Percentiles rank a stretch among this genome's conserved stretches.
These are phyloP conservation scores for Solanum sitiens DNA, from an alignment of 257 asterid genomes.

Conservation along the genomic window DNA sequence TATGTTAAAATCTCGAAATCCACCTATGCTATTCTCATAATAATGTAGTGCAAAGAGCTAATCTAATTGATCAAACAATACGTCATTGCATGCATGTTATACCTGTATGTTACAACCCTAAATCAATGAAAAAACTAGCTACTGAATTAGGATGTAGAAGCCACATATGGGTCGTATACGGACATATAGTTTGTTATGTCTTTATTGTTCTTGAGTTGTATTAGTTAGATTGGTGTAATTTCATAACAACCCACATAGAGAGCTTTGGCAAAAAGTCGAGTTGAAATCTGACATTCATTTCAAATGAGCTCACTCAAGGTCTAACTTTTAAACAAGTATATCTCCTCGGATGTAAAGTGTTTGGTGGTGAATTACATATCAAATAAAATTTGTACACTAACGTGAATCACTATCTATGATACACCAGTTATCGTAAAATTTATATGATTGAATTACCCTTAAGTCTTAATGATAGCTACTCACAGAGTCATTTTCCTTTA, in stretches of 20 bases:
- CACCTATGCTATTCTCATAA: not conserved
- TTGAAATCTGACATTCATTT: not conserved
- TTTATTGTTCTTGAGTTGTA: not conserved
- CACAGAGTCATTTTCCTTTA: not conserved
- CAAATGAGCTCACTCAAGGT: not conserved
- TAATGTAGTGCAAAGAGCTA: not conserved
- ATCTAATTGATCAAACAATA: not conserved
- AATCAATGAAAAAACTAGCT: not conserved
- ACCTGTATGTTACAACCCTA: not conserved
- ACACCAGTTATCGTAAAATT: not conserved
- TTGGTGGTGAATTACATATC: not conserved
- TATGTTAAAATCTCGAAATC: not conserved
- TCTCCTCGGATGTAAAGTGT: not conserved
- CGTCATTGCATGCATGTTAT: not conserved
- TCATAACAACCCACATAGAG: not conserved
- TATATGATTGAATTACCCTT: not conserved
- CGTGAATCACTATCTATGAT: not conserved
- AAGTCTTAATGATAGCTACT: not conserved
- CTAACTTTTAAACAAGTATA: not conserved
- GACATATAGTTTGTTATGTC: not conserved
- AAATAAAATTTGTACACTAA: not conserved
- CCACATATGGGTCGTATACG: not conserved
- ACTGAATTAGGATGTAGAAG: not conserved
- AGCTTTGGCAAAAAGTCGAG: not conserved
- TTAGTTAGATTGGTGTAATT: not conserved